These are phyloP conservation scores for Spathaspora gorwiae DNA, from an alignment of 805 yeast species.

Conservation along the genomic window DNA sequence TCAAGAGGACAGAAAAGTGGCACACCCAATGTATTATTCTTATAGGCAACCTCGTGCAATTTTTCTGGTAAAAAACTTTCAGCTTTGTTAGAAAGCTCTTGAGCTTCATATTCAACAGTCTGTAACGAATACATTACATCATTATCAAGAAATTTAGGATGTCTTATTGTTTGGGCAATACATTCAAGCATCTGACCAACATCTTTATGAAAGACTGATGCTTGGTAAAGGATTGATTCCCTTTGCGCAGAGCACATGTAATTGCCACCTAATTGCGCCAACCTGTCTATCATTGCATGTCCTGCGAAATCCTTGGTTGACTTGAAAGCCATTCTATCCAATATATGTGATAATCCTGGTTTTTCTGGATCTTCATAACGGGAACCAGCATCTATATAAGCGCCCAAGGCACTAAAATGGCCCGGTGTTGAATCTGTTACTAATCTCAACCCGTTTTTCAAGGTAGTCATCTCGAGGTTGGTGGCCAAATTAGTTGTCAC, in stretches of 20 bases:
- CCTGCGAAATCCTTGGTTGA: constrained; percentile 59
- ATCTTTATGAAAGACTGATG: constrained; percentile 86
- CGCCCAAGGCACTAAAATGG: constrained; percentile 86
- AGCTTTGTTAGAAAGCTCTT: constrained; percentile 77
- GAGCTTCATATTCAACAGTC: constrained; percentile 65
- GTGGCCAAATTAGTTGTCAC: background rate
- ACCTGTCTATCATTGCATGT: constrained; percentile 63
- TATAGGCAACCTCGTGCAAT: constrained; percentile 79
- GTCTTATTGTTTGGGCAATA: constrained; percentile 71
- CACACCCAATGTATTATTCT: constrained; percentile 69
- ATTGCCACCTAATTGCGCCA: constrained; percentile 86
- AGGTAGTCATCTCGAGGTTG: constrained; percentile 30
- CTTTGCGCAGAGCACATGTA: constrained; percentile 90
- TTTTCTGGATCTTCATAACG: constrained; percentile 60
- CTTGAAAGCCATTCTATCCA: constrained; percentile 83
- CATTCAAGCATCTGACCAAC: constrained; percentile 73
- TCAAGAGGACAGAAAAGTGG: constrained; percentile 82
- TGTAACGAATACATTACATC: constrained; percentile 72
- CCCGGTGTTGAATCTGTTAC: constrained; percentile 85
- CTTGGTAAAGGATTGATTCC: constrained; percentile 90
- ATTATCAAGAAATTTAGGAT: constrained; percentile 60
- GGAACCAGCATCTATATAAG: constrained; percentile 87
- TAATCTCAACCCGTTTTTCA: constrained; percentile 74
- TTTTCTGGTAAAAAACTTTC: constrained; percentile 85
- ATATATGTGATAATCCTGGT: constrained; percentile 76